Conservation (phyloP, 1,284 basidiomycete species). For the Ceratobasidium sp. region DNA sequence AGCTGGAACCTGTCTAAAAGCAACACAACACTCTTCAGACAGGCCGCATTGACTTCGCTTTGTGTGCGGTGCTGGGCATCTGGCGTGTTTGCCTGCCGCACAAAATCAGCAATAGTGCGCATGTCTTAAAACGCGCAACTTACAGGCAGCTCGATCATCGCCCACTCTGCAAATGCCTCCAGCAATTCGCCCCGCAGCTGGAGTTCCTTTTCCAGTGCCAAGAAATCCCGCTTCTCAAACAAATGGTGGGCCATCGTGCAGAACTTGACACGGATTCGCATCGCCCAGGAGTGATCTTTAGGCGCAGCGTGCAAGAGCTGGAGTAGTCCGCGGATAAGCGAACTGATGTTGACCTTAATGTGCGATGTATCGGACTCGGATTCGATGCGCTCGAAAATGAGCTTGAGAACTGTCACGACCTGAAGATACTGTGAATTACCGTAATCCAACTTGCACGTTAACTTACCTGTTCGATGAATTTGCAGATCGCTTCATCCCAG, state of each 20-base stretch:
- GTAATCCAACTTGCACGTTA: constrained; percentile 35
- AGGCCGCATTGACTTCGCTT: constrained; percentile 76
- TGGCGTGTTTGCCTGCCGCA: constrained; percentile 20
- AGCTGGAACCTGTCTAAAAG: constrained; percentile 81
- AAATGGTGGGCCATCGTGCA: constrained; percentile 77
- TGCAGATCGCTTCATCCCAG: constrained; percentile 66
- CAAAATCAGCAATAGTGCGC: not conserved
- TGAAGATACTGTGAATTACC: constrained; percentile 42
- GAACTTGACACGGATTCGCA: constrained; percentile 79
- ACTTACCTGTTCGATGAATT: constrained; percentile 80
- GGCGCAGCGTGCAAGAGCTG: constrained; percentile 71
- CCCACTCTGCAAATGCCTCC: constrained; percentile 82
- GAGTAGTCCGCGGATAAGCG: constrained; percentile 71
- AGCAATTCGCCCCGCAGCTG: constrained; percentile 74
- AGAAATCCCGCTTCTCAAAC: constrained; percentile 70
- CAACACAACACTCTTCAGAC: constrained; percentile 75
- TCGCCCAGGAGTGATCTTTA: constrained; percentile 61
- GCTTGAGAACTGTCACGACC: constrained; percentile 75
- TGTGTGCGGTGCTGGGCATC: constrained; percentile 53
- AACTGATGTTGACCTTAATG: constrained; percentile 75
- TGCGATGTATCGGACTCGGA: constrained; percentile 65
- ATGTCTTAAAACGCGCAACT: constrained; percentile 32
- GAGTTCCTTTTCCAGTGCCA: constrained; percentile 70
- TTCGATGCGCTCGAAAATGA: constrained; percentile 79
- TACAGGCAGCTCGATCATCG: constrained; percentile 52